A percentile compares a stretch with the other conserved stretches of the same genome.
phyloP scores from a whole-genome alignment of 768 basidiomycete species.

The Leccinum rimulosum region DNA sequence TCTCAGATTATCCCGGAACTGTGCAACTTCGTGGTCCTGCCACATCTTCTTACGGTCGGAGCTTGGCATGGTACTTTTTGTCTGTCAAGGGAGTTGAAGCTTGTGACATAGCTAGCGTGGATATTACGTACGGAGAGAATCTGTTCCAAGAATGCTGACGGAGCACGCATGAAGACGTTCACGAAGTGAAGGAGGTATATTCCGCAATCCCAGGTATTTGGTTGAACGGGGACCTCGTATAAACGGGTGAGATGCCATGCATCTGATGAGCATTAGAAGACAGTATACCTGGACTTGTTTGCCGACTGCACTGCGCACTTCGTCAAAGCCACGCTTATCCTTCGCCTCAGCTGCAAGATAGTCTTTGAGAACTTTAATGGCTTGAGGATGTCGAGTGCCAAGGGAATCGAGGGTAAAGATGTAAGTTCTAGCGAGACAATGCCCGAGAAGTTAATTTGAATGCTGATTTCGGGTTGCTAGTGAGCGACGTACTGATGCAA shows the following conservation, averaged over 20 bases:
- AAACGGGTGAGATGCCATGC: slow-evolving; percentile 1
- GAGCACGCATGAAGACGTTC: slow-evolving; percentile 68
- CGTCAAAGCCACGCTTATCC: slow-evolving; percentile 55
- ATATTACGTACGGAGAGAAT: slow-evolving; percentile 38
- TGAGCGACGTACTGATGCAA: slow-evolving; percentile 21
- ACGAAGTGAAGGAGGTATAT: slow-evolving; percentile 88
- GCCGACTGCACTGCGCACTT: slow-evolving; percentile 40
- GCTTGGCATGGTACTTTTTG: slow-evolving; percentile 33
- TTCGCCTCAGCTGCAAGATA: slow-evolving; percentile 79
- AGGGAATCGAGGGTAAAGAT: slow-evolving; percentile 93
- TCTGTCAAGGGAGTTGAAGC: slow-evolving; percentile 18
- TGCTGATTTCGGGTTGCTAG: neutral
- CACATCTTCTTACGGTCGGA: slow-evolving; percentile 47
- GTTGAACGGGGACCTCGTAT: slow-evolving; percentile 78
- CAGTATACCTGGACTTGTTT: slow-evolving; percentile 51
- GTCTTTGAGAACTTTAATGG: slow-evolving; percentile 51
- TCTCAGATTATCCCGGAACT: slow-evolving; percentile 46
- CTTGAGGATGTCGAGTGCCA: slow-evolving; percentile 66
- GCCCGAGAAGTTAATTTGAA: neutral
- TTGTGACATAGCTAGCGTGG: neutral
- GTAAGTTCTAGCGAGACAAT: slow-evolving; percentile 50
- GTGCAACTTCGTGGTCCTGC: slow-evolving; percentile 46
- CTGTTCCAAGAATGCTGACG: slow-evolving; percentile 45
- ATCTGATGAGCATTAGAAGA: neutral
- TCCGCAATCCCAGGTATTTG: slow-evolving; percentile 91